Evolutionary conservation across 2,329 filamentous ascomycete genomes (phyloP).

Genomic region (Emydomyces testavorans): DNA sequence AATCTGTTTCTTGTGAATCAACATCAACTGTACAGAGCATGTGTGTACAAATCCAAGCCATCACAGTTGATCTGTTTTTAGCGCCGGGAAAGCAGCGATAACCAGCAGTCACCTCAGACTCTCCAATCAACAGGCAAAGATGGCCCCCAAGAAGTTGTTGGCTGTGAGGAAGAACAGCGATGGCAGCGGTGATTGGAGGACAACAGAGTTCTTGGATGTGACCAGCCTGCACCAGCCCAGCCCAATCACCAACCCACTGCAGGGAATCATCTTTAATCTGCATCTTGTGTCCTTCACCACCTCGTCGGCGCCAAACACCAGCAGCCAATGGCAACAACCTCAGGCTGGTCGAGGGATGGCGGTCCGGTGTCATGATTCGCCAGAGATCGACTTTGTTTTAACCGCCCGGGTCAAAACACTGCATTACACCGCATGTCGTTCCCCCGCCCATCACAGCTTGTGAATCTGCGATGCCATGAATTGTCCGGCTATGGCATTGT

Average conservation of each 20-base stretch:
- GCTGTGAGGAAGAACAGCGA: background rate
- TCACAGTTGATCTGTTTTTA: too few species aligned
- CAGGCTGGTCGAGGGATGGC: background rate
- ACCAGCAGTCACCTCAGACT: background rate
- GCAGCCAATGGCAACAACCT: background rate
- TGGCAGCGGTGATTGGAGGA: constrained; percentile 4
- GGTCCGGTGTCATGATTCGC: constrained; percentile 4
- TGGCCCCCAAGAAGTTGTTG: background rate
- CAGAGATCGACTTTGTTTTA: background rate
- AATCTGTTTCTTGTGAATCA: too few species aligned
- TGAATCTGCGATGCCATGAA: background rate
- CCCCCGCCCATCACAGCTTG: background rate
- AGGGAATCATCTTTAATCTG: too few species aligned
- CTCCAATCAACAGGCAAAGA: constrained; percentile 1
- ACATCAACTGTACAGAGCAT: too few species aligned
- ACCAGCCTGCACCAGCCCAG: background rate
- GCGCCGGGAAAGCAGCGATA: background rate
- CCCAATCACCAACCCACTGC: background rate
- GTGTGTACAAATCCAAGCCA: too few species aligned
- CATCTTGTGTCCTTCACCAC: background rate
- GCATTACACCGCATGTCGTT: background rate
- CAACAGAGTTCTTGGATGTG: constrained; percentile 2
- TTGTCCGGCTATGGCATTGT: background rate
- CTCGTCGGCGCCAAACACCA: background rate
- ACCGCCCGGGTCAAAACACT: constrained; percentile 7